phyloP scores from a whole-genome alignment of 2,329 filamentous ascomycete species.

The Botrytis sinoallii region DNA sequence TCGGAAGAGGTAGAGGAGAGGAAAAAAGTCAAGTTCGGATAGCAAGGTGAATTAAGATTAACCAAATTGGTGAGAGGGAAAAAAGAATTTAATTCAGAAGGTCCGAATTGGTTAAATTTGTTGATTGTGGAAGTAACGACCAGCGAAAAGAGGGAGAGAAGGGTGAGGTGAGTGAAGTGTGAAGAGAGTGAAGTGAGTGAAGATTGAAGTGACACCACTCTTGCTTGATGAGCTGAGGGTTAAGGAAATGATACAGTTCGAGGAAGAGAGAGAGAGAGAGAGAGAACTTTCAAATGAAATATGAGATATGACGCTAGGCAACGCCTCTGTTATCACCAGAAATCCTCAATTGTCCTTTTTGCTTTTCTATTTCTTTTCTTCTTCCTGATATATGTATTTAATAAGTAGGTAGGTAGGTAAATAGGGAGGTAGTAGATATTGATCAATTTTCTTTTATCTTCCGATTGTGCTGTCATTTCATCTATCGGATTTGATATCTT shows the following conservation, averaged over 20 bases:
- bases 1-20: background rate
- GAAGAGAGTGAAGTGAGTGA: background rate
- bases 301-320: background rate
- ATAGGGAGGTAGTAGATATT: background rate
- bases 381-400: background rate
- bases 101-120: background rate
- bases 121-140: conserved; percentile 2
- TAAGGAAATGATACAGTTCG: background rate
- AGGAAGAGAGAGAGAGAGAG: too few relatives aligned
- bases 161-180: background rate
- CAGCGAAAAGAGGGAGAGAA: background rate
- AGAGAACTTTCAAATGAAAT: background rate
- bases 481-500: background rate
- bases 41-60: background rate
- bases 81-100: background rate
- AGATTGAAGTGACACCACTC: background rate
- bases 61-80: background rate
- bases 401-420: too few relatives aligned
- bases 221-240: background rate
- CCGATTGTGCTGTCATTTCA: background rate
- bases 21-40: background rate
- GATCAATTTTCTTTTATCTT: background rate
- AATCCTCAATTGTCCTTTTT: background rate
- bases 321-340: background rate
- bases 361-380: background rate